Conservation (phyloP, 768 basidiomycete genomes). For the Suillus plorans region DNA sequence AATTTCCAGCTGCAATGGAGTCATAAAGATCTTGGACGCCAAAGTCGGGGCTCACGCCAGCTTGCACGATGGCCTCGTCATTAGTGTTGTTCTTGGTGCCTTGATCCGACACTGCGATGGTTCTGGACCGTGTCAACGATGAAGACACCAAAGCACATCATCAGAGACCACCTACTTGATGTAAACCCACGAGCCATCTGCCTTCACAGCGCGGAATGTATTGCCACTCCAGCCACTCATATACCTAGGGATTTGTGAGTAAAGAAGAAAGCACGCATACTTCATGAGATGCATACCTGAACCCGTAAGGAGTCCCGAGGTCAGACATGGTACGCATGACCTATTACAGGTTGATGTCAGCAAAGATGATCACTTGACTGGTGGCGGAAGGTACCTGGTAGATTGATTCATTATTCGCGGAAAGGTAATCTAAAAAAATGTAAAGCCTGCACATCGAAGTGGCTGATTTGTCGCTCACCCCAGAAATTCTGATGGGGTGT, state of each 20-base stretch:
- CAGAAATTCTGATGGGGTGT: slow-evolving; percentile 16
- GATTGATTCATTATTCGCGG: slow-evolving; percentile 46
- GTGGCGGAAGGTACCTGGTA: slow-evolving; percentile 27
- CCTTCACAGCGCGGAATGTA: slow-evolving; percentile 45
- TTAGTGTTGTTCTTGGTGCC: slow-evolving; percentile 41
- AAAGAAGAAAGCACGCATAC: neutral
- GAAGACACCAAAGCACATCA: neutral
- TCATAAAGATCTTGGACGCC: slow-evolving; percentile 55
- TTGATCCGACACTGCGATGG: slow-evolving; percentile 27
- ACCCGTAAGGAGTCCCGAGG: slow-evolving; percentile 54
- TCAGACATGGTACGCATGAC: slow-evolving; percentile 54
- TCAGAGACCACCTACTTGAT: slow-evolving; percentile 42
- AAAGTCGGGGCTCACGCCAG: slow-evolving; percentile 49
- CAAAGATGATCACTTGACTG: neutral
- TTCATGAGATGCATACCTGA: slow-evolving; percentile 19
- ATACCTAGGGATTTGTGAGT: slow-evolving; percentile 23
- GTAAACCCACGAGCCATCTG: slow-evolving; percentile 50
- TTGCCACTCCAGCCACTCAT: slow-evolving; percentile 56
- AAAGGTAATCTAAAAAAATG: slow-evolving; percentile 42
- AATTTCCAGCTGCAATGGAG: slow-evolving; percentile 51
- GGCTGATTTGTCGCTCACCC: slow-evolving; percentile 13
- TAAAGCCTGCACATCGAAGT: neutral
- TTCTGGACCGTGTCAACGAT: slow-evolving; percentile 18
- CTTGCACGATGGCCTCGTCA: slow-evolving; percentile 35
- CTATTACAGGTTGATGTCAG: slow-evolving; percentile 16